phyloP scores from a whole-genome alignment of 2,329 filamentous ascomycete genomes.

The Aspergillus arachidicola region DNA sequence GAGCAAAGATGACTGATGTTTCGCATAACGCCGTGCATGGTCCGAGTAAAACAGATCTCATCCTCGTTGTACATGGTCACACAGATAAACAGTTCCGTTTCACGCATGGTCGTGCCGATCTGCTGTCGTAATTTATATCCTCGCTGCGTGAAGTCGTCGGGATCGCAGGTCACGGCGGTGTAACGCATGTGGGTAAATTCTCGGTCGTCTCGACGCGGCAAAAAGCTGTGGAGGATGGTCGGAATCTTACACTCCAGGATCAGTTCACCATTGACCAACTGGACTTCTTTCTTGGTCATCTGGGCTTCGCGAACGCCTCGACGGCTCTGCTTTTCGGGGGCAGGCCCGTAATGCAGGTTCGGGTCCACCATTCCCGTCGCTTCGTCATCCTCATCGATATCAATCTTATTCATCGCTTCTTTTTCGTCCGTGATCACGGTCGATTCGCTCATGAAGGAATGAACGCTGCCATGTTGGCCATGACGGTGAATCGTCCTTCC shows the following conservation, averaged over 20 bases:
- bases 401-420: conserved; percentile 43
- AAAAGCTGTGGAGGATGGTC: conserved; percentile 94
- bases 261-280: conserved; percentile 94
- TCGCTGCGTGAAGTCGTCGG: conserved; percentile 84
- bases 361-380: conserved; percentile 60
- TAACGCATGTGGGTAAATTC: conserved; percentile 99
- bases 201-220: conserved; percentile 86
- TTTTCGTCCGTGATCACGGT: conserved; percentile 60
- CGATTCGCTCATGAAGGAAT: conserved; percentile 64
- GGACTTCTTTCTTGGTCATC: conserved; percentile 90
- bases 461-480: conserved; percentile 59
- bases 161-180: conserved; percentile 96
- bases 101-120: conserved; percentile 78
- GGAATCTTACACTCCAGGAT: conserved; percentile 99
- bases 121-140: conserved; percentile 94
- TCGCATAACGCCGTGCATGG: conserved; percentile 98
- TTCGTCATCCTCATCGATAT: conserved; percentile 48
- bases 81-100: conserved; percentile 95
- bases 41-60: conserved; percentile 92
- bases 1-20: conserved; percentile 97
- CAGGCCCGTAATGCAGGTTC: conserved; percentile 77
- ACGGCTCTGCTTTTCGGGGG: conserved; percentile 82
- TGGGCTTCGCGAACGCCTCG: conserved; percentile 84
- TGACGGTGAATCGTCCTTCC: conserved; percentile 46
- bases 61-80: conserved; percentile 99